Base-by-base conservation (phyloP, 495 filamentous ascomycete genomes). In the Lophium mytilinum region DNA sequence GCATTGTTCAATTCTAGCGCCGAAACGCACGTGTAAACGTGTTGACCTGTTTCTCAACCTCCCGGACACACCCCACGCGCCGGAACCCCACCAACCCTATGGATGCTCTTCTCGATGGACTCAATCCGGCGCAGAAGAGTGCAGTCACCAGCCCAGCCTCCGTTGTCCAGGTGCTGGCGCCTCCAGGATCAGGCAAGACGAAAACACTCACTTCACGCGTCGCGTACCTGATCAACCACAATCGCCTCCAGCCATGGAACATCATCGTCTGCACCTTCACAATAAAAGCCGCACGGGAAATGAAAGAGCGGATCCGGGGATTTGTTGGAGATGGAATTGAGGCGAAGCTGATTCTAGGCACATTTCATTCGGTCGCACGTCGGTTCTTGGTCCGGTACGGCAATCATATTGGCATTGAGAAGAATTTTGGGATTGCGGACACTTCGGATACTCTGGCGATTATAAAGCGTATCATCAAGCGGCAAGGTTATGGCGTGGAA, bases 211-310 rank as follows among this genome's bases (percentile, higher is more conserved):
- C 92, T 0, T 87, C 94, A 37, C 85, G 94, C 55, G 90, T 95
- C 52, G 94, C 92, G 55, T 95, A 94, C 76, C 81, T 97, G n/a
- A 81, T 99, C 49, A 78, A 82, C n/a, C 76, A 87, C 61, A 74
- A 87, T 60, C 80, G 83, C 34, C 83, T 89, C 64, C 82, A 82
- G 41, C 91, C 94, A 62, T 85, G 89, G 75, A 93, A 97, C 76
- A 82, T 99, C 67, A 84, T 99, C 43, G 94, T 95, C 54, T 92
- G 92, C 57, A 99, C 94, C 0, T 99, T 99, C 68, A 99, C 94
- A 3, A 88, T 95, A 68, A 99, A 97, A 70, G 93, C 93, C 4
- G 88, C 93, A 15, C 83, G 87, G 15, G 94, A 99, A 72, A 99
- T 99, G 94, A 89, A 89, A 57, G 82, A 89, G 64, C 81, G 94